Base-by-base conservation (phyloP, 495 filamentous ascomycete species). In the Halenospora varia region DNA sequence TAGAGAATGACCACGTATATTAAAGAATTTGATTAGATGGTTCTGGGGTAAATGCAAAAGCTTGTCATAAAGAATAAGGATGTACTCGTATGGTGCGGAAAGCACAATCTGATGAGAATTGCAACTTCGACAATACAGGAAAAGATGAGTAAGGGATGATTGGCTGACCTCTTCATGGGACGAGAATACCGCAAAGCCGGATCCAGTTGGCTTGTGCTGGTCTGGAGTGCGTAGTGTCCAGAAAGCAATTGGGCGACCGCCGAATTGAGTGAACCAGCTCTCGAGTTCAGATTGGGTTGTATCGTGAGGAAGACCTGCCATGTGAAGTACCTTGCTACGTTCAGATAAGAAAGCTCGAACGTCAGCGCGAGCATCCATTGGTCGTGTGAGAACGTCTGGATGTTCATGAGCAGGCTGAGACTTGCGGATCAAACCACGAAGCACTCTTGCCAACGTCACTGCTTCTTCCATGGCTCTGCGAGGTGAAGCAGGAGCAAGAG, bases 261-360 rank as follows among this genome's bases (percentile, higher is more conserved):
- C 93, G 66, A 96, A 98, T 69, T 98, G 94, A 22, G 94, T 98
- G 71, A 97, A 98, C 94, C 94, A 98, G 71, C 90, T 96, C 75
- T 97, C 94, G 29, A 98, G 78, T 72, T 97, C 94, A 15, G 92
- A 96, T 74, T 98, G 94, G 1, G 94, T 98, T 23, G 94, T 98
- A 66, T 98, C 94, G 68, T 98, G 94, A 41, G 94, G 94, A 48
- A 98, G 80, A 39, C 94, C 94, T 63, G 89, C 95, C 83, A 98
- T 90, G 72, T 98, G 94, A 59, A 98, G 82, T 13, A 97, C 91
- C 77, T 98, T 98, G 78, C 92, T 96, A 51, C 93, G 84, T 71
- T 98, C 94, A 2, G 88, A 84, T 47, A 98, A 73, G 74, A 98
- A 98, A 40, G 94, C 93, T 55, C 92, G 84, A n/a, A 98, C 94